These are phyloP conservation scores for Urochloa ruziziensis DNA, from an alignment of 176 grass and related monocot species.

Conservation along the genomic window DNA sequence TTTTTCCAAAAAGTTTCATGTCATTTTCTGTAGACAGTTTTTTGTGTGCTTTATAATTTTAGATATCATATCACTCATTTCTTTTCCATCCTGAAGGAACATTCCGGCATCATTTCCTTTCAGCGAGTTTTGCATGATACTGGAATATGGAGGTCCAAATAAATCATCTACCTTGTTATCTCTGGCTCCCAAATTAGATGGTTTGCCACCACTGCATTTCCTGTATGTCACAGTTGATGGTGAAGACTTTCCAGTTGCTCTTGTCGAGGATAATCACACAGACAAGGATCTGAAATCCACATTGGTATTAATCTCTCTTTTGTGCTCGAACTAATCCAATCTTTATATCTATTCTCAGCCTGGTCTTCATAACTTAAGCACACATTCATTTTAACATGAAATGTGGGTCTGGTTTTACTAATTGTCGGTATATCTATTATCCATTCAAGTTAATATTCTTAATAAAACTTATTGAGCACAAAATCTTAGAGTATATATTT, in stretches of 20 bases:
- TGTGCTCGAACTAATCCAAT: neutral
- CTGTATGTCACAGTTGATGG: slow-evolving; percentile 52
- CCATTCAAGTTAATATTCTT: neutral
- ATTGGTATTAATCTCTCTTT: slow-evolving; percentile 36
- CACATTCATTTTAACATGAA: slow-evolving; percentile 1
- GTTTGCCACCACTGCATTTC: slow-evolving; percentile 72
- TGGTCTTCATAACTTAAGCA: slow-evolving; percentile 2
- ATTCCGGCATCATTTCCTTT: slow-evolving; percentile 70
- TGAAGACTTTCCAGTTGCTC: slow-evolving; percentile 35
- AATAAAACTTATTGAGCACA: neutral
- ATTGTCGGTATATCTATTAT: neutral
- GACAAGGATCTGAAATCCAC: slow-evolving; percentile 41
- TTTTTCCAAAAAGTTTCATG: neutral
- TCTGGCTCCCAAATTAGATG: slow-evolving; percentile 49
- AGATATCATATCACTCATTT: slow-evolving; percentile 26
- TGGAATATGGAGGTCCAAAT: slow-evolving; percentile 77
- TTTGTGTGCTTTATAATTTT: slow-evolving; percentile 17
- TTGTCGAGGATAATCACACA: slow-evolving; percentile 49
- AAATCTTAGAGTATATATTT: neutral
- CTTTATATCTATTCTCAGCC: slow-evolving; percentile 1
- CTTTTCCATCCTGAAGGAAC: slow-evolving; percentile 46
- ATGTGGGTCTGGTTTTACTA: neutral
- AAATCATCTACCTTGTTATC: slow-evolving; percentile 67
- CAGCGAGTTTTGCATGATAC: slow-evolving; percentile 51
- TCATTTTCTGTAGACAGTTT: neutral